Base-by-base conservation (phyloP, 139 green algal genomes). In the Coelastrella sp. region DNA sequence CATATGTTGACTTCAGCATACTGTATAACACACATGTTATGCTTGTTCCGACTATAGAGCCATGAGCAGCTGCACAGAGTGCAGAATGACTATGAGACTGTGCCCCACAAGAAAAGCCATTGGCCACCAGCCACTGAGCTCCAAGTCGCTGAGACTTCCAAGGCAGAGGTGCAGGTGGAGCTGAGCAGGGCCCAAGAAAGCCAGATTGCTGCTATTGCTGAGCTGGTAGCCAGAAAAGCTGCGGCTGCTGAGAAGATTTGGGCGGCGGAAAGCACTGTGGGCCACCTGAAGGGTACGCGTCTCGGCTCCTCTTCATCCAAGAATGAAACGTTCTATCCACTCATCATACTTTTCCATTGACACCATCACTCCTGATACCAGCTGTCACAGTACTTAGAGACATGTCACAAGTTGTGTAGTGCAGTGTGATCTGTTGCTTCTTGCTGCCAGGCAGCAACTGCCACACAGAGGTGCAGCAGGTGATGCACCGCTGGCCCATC, bases 221-320 rank as follows among this genome's bases (percentile, higher is more conserved):
- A 66, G 68, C 68, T 72, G 7, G 84, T 49, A 10, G 66, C 84
- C 8, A 24, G 72, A 68, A 11, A 66, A 22, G 84, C 68, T 8
- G 82, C 78, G 14, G 82, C 82, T 14, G 65, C 8, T 0, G 82
- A 87, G 82, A 87, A 87, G 82, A 68, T 73, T 56, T 25, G 82
- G 3, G 82, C 63, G 4, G 82, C 65, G 66, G 82, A 87, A 56
- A 57, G 27, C n/a, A 58, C 7, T 11, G 25, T 73, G 1, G 63
- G 63, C 20, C 20, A 78, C 14, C 82, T 87, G 63, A 25, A 49
- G 70, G 82, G 82, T 87, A 35, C 60, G 82, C 27, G 7, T 6
- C 7, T 8, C 7, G 24, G 63, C 63, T 70, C 35, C 35, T 49
- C 35, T 3, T 49, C 35, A 49, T 49, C 35, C 35, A 49, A 49